These are phyloP conservation scores for Closterium sp. DNA, from an alignment of 139 green algal genomes.

Conservation along the genomic window DNA sequence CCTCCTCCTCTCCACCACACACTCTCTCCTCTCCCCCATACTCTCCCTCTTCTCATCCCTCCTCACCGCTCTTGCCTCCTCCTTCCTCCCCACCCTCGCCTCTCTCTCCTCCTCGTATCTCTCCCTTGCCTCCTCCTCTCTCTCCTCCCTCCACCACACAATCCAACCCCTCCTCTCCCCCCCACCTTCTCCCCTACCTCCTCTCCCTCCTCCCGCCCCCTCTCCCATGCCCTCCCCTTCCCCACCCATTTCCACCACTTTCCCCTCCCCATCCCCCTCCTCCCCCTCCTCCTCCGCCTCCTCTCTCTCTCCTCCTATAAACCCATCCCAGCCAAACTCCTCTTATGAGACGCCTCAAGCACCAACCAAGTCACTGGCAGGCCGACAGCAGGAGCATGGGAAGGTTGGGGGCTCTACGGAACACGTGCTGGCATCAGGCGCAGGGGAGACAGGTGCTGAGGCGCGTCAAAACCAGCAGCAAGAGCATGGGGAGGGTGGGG, in stretches of 20 bases:
- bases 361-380: not conserved
- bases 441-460: not conserved
- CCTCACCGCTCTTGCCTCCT: not conserved
- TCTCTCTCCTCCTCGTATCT: not conserved
- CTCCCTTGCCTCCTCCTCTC: not conserved
- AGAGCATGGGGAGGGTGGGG: not conserved
- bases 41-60: not conserved
- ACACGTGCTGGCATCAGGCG: not conserved
- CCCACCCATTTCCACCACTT: not conserved
- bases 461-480: not conserved
- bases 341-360: not conserved
- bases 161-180: not conserved
- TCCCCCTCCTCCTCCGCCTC: not conserved
- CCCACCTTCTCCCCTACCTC: not conserved
- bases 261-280: not conserved
- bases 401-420: not conserved
- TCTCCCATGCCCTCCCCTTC: not conserved
- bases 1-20: not conserved
- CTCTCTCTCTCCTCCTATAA: not conserved
- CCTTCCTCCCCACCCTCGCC: not conserved
- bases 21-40: not conserved
- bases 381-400: not conserved
- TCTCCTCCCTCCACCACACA: not conserved
- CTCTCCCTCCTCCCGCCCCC: not conserved
- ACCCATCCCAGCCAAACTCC: not conserved